Base-by-base conservation (phyloP, 345 rosid species). In the Mangifera indica region DNA sequence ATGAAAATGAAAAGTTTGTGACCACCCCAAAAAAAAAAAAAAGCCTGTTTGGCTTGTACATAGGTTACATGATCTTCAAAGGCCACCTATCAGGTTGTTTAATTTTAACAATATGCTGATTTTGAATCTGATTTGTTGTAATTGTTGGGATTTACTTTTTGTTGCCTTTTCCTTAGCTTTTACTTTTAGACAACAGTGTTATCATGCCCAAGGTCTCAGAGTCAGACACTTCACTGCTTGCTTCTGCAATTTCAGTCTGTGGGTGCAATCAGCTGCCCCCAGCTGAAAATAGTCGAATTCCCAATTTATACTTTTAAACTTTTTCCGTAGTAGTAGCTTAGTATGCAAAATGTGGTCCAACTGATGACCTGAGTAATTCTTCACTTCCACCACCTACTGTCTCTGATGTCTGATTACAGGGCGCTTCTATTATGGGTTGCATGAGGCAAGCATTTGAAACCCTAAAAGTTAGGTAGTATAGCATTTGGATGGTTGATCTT, bases 61-160 rank as follows among this genome's bases (percentile, higher is more conserved):
- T 61, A 60, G 60, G 67, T 42, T 59, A 15, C 57, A 71, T 51
- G 37, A 54, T 58, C 57, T 60, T 13, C 14, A 53, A 0, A 13
- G 62, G 77, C 11, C 44, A 42, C 66, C 21, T 0, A 4, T 26
- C 49, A 17, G 34, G 1, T 21, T 13, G 29, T 67, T 58, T 63
- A 49, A 63, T 60, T 74, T 24, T 65, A 60, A 46, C 52, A 34
- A 17, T 74, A 75, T 63, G 60, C 18, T 34, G 13, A 17, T 46
- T 77, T 78, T 75, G 73, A 58, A 72, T 57, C n/a, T 22, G 25
- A 67, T 48, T 59, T 71, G 18, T 73, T 78, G 65, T 78, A 64
- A 72, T 74, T 32, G 66, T 57, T 8, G 34, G 20, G n/a, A 40
- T 24, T 2, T n/a, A 42, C 42, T 8, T 53, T 15, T 7, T 32